Evolutionary conservation across 257 asterid species (phyloP).

Genomic region (Solanum dulcamara): DNA sequence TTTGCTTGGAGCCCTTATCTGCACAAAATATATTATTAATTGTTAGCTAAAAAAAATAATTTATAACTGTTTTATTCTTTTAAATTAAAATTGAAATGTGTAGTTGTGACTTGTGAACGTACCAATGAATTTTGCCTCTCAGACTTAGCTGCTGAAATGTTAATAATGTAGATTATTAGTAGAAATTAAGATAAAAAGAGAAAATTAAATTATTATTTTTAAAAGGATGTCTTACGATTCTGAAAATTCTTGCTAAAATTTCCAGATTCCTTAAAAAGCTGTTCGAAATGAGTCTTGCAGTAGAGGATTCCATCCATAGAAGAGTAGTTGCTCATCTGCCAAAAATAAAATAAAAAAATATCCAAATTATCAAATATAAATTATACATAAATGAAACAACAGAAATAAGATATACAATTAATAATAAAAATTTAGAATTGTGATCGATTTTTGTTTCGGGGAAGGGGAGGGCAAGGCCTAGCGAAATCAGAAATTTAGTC

Average conservation of each 20-base stretch:
- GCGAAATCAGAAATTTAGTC: background rate
- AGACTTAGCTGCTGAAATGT: constrained; percentile 22
- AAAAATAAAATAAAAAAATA: background rate
- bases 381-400: background rate
- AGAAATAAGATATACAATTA: background rate
- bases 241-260: constrained; percentile 47
- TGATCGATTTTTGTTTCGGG: background rate
- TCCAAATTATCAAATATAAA: background rate
- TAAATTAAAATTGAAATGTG: background rate
- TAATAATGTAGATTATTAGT: constrained; percentile 1
- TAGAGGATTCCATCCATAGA: constrained; percentile 70
- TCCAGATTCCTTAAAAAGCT: constrained; percentile 69
- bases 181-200: background rate
- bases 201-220: background rate
- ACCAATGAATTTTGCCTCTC: constrained; percentile 39
- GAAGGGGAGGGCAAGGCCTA: background rate
- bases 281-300: constrained; percentile 83
- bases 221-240: background rate
- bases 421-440: background rate
- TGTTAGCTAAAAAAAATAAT: background rate
- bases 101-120: background rate
- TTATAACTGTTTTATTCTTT: too few relatives aligned
- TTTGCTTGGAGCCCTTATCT: constrained; percentile 57
- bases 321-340: constrained; percentile 87
- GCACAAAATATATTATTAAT: background rate